Percentiles rank a stretch among this genome's conserved stretches.
These are phyloP conservation scores for Kluyveromyces sp. DNA, from an alignment of 1,139 yeast genomes.

Conservation along the genomic window DNA sequence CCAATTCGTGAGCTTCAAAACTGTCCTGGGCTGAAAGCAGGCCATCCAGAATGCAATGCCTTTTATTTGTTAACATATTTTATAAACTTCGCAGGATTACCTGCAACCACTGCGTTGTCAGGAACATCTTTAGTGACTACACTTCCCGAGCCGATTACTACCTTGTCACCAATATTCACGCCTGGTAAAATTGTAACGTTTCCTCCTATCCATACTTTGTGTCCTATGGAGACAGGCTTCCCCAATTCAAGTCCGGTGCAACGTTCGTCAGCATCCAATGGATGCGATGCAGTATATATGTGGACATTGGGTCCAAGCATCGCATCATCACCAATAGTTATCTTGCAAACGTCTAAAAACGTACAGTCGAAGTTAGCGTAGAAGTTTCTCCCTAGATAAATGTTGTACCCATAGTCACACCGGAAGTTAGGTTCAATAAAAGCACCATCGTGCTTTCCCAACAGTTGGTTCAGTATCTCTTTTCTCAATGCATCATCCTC, in stretches of 20 bases:
- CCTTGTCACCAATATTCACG: slow-evolving; percentile 55
- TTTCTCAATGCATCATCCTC: slow-evolving; percentile 1
- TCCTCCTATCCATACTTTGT: slow-evolving; percentile 63
- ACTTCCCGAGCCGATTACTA: slow-evolving; percentile 63
- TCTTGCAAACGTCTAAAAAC: slow-evolving; percentile 53
- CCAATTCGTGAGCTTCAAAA: too few relatives aligned
- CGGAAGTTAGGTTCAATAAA: slow-evolving; percentile 43
- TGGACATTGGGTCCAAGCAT: slow-evolving; percentile 60
- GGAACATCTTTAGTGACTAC: slow-evolving; percentile 55
- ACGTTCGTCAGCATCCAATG: slow-evolving; percentile 45
- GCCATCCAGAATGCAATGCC: too few relatives aligned
- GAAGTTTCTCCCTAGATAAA: slow-evolving; percentile 42
- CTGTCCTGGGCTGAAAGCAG: too few relatives aligned
- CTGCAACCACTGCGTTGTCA: slow-evolving; percentile 47
- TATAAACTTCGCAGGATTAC: slow-evolving; percentile 52
- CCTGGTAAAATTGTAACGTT: slow-evolving; percentile 53
- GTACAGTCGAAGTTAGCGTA: slow-evolving; percentile 52
- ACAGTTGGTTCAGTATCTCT: not conserved
- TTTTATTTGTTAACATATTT: too few relatives aligned
- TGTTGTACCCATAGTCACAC: slow-evolving; percentile 55
- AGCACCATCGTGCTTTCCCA: not conserved
- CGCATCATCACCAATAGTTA: slow-evolving; percentile 55
- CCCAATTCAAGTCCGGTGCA: slow-evolving; percentile 45
- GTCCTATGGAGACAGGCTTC: slow-evolving; percentile 49
- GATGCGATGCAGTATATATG: slow-evolving; percentile 58